Evolutionary conservation across 352 stramenopile genomes (phyloP).

Genomic region (Elongisporangium prolatum): DNA sequence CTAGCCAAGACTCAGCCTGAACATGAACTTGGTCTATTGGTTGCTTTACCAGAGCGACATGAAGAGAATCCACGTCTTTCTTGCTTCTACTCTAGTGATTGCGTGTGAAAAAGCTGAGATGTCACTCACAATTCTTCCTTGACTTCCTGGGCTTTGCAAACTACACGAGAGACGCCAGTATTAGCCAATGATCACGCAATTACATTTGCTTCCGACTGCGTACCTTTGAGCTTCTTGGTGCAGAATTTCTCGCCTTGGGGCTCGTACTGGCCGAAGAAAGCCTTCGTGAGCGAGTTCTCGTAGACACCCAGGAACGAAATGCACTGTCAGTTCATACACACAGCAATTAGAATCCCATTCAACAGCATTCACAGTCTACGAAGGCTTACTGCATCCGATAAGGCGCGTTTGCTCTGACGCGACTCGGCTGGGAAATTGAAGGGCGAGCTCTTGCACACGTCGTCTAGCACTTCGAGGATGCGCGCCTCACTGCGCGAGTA

Average conservation of each 20-base stretch:
- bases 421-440: conserved; percentile 27
- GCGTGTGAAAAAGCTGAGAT: not conserved
- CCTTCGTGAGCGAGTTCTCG: conserved; percentile 70
- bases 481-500: conserved; percentile 79
- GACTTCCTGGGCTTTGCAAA: conserved; percentile 4
- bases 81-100: not conserved
- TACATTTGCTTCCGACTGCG: too few species aligned
- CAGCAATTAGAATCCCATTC: not conserved
- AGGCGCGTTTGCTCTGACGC: conserved; percentile 52
- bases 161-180: not conserved
- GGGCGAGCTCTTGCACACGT: conserved; percentile 53
- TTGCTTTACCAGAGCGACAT: not conserved
- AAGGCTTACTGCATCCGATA: conserved; percentile 56
- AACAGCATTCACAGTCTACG: too few species aligned
- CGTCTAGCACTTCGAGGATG: conserved; percentile 83
- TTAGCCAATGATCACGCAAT: not conserved
- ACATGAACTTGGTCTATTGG: not conserved
- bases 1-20: not conserved
- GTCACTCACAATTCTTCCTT: conserved; percentile 38
- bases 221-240: conserved; percentile 41
- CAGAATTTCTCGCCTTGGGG: conserved; percentile 65
- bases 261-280: conserved; percentile 77
- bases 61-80: not conserved
- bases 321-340: conserved; percentile 32
- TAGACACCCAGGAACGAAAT: conserved; percentile 73